A percentile compares a stretch with the other conserved stretches of the same genome.
phyloP scores from a whole-genome alignment of 208 protist genomes.

The Trypanosoma cruzi region DNA sequence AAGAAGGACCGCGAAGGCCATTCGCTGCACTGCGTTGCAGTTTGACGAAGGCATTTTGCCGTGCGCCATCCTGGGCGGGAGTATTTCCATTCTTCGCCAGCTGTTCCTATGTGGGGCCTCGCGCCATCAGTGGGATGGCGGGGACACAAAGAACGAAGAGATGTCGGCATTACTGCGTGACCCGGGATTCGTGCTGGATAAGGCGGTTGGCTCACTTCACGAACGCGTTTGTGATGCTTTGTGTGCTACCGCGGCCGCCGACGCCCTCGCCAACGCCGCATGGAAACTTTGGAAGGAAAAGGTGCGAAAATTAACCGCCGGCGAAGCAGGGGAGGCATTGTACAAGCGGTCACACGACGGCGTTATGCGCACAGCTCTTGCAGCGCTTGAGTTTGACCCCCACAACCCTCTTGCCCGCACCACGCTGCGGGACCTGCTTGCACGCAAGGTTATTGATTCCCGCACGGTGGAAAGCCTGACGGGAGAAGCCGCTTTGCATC shows the following conservation, averaged over 20 bases:
- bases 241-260: conserved; percentile 32
- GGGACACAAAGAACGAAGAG: background rate
- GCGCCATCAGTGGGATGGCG: conserved; percentile 1
- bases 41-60: background rate
- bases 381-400: conserved; percentile 56
- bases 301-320: conserved; percentile 13
- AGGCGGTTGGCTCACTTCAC: conserved; percentile 2
- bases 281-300: conserved; percentile 49
- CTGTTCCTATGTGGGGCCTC: conserved; percentile 26
- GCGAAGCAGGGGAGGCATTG: conserved; percentile 1
- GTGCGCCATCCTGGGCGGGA: background rate
- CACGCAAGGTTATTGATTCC: conserved; percentile 7
- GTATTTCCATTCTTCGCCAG: conserved; percentile 16
- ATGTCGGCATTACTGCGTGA: conserved; percentile 2
- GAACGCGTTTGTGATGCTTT: conserved; percentile 28
- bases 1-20: background rate
- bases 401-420: conserved; percentile 45
- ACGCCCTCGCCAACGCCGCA: conserved; percentile 37
- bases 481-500: conserved; percentile 2
- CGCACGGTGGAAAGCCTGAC: background rate
- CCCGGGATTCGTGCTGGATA: conserved; percentile 5
- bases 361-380: conserved; percentile 56
- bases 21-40: conserved; percentile 11
- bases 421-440: conserved; percentile 37
- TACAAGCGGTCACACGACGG: conserved; percentile 39